Conservation (phyloP, 805 yeast species). For the Wickerhamomyces queroliae region DNA sequence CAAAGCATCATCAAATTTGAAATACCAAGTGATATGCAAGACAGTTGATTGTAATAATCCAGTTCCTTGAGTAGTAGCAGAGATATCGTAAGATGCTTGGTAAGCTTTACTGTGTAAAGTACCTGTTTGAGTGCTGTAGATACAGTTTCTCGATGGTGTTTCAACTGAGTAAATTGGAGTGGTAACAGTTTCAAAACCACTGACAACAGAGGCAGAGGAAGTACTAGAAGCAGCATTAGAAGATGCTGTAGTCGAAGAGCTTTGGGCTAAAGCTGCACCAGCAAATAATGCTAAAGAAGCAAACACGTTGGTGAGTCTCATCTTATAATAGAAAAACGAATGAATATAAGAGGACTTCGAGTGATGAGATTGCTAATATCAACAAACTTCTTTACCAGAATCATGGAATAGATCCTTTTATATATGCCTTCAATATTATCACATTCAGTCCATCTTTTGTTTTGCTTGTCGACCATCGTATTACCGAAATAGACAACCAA, state of each 20-base stretch:
- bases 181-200: background rate
- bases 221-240: background rate
- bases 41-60: constrained; percentile 66
- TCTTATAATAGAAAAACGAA: background rate
- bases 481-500: too few species aligned
- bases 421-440: too few species aligned
- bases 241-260: background rate
- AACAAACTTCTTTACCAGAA: too few species aligned
- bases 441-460: too few species aligned
- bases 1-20: background rate
- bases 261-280: background rate
- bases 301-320: background rate
- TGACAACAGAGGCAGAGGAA: background rate
- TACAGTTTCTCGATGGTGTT: background rate
- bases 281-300: background rate
- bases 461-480: too few species aligned
- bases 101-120: background rate
- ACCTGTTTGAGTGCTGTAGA: background rate
- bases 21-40: background rate
- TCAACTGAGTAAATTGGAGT: background rate
- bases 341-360: too few species aligned
- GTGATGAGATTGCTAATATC: too few species aligned
- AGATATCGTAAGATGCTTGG: constrained; percentile 30
- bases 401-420: too few species aligned
- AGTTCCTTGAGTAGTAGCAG: constrained; percentile 83